These are phyloP conservation scores for Naumovozyma dairenensis DNA, from an alignment of 805 yeast species.

Conservation along the genomic window DNA sequence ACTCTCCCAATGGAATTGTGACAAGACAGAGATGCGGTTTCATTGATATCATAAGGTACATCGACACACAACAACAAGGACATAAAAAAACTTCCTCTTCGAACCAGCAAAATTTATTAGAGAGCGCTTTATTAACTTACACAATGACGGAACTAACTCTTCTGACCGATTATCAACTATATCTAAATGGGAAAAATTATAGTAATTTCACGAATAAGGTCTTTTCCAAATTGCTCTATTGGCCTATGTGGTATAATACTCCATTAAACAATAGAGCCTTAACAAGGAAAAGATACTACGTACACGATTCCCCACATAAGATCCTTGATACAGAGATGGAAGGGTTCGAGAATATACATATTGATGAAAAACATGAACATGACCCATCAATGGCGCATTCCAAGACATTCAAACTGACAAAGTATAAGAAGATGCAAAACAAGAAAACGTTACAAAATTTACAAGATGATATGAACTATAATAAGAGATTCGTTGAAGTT, in stretches of 20 bases:
- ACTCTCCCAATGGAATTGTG: conserved; percentile 1
- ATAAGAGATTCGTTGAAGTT: conserved; percentile 10
- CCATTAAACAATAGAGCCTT: conserved; percentile 30
- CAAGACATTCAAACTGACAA: conserved; percentile 21
- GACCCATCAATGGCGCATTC: conserved; percentile 19
- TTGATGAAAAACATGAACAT: conserved; percentile 4
- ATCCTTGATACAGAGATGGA: conserved; percentile 10
- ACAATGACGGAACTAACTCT: conserved; percentile 34
- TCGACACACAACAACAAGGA: conserved; percentile 13
- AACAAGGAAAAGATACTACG: no score
- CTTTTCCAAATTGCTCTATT: conserved; percentile 46
- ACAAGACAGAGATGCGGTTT: conserved; percentile 30
- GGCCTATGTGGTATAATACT: conserved; percentile 67
- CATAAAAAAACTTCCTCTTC: background rate
- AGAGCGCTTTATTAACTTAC: conserved; percentile 36
- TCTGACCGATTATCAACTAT: conserved; percentile 49
- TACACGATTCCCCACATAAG: no score
- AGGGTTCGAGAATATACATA: no score
- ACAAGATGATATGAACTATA: conserved; percentile 15
- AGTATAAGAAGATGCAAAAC: conserved; percentile 13
- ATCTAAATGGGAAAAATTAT: conserved; percentile 48
- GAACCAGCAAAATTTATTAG: conserved; percentile 31
- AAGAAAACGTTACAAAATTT: conserved; percentile 15
- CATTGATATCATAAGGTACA: conserved; percentile 30
- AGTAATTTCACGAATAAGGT: conserved; percentile 47